A percentile compares a stretch with the other conserved stretches of the same genome.
These are phyloP conservation scores for Suhomyces faveliae DNA, from an alignment of 805 yeast genomes.

Conservation along the genomic window DNA sequence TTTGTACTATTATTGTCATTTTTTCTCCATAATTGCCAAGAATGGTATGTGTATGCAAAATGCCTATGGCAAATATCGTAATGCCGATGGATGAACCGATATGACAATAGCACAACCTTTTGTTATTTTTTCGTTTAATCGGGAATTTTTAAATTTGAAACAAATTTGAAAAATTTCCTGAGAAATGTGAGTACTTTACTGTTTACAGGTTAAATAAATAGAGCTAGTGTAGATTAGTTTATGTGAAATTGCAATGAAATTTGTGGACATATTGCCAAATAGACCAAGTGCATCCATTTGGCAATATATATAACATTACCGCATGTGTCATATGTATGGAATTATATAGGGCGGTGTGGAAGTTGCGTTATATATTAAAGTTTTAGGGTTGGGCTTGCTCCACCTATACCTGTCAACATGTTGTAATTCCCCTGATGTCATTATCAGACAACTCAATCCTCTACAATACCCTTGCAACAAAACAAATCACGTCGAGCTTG, in stretches of 20 bases:
- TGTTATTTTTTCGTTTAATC: neutral
- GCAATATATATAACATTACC: too few relatives aligned
- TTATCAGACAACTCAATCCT: neutral
- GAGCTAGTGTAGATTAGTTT: neutral
- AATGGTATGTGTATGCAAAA: neutral
- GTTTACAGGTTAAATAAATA: neutral
- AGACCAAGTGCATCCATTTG: too few relatives aligned
- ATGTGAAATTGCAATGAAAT: neutral
- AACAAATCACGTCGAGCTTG: neutral
- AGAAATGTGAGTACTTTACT: neutral
- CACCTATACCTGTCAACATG: neutral
- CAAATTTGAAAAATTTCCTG: neutral
- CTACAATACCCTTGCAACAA: neutral
- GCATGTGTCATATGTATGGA: too few relatives aligned
- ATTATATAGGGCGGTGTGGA: too few relatives aligned
- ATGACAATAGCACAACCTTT: neutral
- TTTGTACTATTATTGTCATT: neutral
- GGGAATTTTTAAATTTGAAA: neutral
- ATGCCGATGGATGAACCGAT: neutral
- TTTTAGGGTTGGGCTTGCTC: too few relatives aligned
- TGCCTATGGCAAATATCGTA: neutral
- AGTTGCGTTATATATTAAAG: too few relatives aligned
- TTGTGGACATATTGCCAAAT: neutral
- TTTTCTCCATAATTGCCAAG: neutral
- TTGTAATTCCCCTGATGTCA: neutral